phyloP scores from a whole-genome alignment of 306 rosid genomes.

The Quercus wislizeni region DNA sequence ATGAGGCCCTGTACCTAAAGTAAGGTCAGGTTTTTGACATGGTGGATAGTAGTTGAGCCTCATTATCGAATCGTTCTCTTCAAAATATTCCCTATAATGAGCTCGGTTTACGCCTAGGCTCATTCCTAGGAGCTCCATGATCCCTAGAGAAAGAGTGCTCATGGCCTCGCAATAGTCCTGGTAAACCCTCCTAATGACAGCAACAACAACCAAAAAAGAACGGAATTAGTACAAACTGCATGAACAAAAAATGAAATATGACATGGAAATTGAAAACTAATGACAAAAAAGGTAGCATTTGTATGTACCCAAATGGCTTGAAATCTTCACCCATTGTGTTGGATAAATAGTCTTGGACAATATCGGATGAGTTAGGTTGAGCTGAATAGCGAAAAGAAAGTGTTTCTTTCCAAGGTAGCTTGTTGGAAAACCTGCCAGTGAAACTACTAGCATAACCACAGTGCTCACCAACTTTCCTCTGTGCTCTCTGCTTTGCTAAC shows the following conservation, averaged over 20 bases:
- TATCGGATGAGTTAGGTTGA: conserved; percentile 19
- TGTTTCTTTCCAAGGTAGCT: conserved; percentile 95
- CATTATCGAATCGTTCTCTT: conserved; percentile 81
- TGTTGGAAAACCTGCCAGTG: conserved; percentile 80
- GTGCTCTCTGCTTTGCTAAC: conserved; percentile 70
- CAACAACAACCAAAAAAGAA: not conserved
- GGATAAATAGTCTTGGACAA: conserved; percentile 51
- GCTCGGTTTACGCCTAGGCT: conserved; percentile 70
- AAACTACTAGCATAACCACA: conserved; percentile 98
- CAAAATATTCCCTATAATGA: conserved; percentile 65
- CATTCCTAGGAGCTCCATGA: conserved; percentile 91
- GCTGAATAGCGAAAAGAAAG: conserved; percentile 66
- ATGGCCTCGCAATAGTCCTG: conserved; percentile 81
- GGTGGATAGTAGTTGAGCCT: conserved; percentile 93
- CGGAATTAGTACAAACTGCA: conserved; percentile 9
- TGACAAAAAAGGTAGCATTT: not conserved
- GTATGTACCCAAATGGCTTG: conserved; percentile 57
- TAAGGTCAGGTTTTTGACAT: conserved; percentile 79
- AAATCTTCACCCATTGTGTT: conserved; percentile 57
- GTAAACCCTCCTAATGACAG: conserved; percentile 43
- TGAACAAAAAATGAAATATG: not conserved
- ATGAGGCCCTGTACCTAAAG: conserved; percentile 96
- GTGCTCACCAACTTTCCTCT: conserved; percentile 75
- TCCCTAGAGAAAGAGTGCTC: conserved; percentile 84
- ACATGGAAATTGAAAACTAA: not conserved